Evolutionary conservation across 768 basidiomycete genomes (phyloP).

Genomic region (Infundibulicybe gibba): DNA sequence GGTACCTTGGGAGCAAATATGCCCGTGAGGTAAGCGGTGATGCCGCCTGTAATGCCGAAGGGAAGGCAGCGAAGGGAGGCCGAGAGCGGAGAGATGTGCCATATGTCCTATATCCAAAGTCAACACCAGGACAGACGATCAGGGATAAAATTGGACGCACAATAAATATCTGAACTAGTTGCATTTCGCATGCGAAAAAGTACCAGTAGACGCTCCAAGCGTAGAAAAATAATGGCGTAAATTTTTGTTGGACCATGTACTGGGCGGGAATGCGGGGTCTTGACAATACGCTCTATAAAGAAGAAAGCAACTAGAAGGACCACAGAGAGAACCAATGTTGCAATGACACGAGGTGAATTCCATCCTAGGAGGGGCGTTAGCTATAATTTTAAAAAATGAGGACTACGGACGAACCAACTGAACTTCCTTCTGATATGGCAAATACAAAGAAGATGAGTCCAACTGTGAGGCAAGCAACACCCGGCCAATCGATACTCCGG

Average conservation of each 20-base stretch:
- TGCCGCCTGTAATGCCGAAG: constrained; percentile 3
- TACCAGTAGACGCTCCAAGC: constrained; percentile 10
- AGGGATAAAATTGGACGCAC: constrained; percentile 4
- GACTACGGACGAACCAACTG: constrained; percentile 7
- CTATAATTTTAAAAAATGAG: background rate
- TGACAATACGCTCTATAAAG: constrained; percentile 32
- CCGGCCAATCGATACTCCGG: constrained; percentile 10
- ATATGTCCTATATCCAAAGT: constrained; percentile 23
- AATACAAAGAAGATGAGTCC: constrained; percentile 30
- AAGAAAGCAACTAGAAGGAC: constrained; percentile 36
- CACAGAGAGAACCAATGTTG: constrained; percentile 39
- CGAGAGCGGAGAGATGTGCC: constrained; percentile 27
- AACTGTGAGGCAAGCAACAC: constrained; percentile 9
- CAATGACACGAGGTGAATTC: constrained; percentile 35
- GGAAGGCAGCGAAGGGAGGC: constrained; percentile 26
- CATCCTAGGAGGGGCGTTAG: constrained; percentile 29
- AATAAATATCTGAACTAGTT: constrained; percentile 23
- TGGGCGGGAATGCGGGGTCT: constrained; percentile 24
- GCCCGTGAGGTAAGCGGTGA: constrained; percentile 4
- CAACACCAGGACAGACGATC: background rate
- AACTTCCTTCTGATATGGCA: constrained; percentile 35
- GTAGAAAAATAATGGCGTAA: constrained; percentile 35
- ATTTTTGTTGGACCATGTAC: constrained; percentile 27
- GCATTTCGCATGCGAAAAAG: constrained; percentile 27
- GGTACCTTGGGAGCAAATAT: constrained; percentile 1